Evolutionary conservation across 106 monocot species (phyloP), one percentile per base, ranked within the genome.

Genomic region (Allium cepa): DNA sequence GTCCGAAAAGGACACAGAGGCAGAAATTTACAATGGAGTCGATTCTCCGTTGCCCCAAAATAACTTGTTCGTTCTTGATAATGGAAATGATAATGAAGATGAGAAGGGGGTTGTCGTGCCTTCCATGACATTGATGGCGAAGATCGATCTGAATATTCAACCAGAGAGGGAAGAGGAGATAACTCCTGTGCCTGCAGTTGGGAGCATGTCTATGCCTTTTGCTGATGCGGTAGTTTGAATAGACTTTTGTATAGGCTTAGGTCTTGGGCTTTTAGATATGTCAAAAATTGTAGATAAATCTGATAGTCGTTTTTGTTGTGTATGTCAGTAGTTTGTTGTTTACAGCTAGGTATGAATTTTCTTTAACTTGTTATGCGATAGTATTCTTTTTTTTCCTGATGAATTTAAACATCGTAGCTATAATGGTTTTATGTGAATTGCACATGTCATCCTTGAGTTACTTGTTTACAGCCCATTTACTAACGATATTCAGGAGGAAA

Each of bases 141-240:
- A 80, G 73, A 94, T 94, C 60, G 94, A 94, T 68, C 64, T 94
- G 59, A 94, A 94, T 68, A 94, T 84, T 14, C 89, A 90, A 59
- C 94, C 94, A 9, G 94, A 94, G 70, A 69, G 87, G 68, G 92
- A 92, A 47, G 92, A 92, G 55, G 92, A 92, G 59, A 68, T 75
- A 8, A 85, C 88, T 1, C 88, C 81, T n/a, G 73, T 73, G 53
- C 57, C 83, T 0, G 83, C 75, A 46, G 17, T 67, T 14, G 73
- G 69, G 8, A 60, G 67, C 55, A 11, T 70, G 8, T 47, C 47
- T 50, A 76, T 55, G 36, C 63, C 70, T 47, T 68, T 83, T 47
- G 65, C 56, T 50, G 73, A 73, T 57, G 69, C 72, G 28, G 61
- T 17, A 49, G 64, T 45, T 17, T 64, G 14, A 64, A 64, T 17